phyloP scores from a whole-genome alignment of 345 rosid species.

The Jatropha curcas region DNA sequence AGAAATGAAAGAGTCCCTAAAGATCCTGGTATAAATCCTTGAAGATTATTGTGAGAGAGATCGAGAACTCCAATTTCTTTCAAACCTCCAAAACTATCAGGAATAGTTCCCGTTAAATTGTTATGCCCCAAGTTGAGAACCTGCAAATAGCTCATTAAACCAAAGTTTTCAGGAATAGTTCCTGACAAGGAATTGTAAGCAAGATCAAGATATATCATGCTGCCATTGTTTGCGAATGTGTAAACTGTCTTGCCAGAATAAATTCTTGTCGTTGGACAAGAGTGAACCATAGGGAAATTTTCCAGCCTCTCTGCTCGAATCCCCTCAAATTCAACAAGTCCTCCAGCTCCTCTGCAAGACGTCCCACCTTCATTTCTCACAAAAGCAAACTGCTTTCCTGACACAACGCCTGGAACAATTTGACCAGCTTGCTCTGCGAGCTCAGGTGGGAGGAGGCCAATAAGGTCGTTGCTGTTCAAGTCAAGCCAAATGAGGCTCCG shows the following conservation, averaged over 20 bases:
- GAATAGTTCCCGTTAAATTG: slow-evolving; percentile 62
- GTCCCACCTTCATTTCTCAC: slow-evolving; percentile 98
- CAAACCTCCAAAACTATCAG: slow-evolving; percentile 73
- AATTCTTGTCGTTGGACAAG: slow-evolving; percentile 81
- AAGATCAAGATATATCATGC: slow-evolving; percentile 88
- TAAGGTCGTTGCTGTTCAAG: slow-evolving; percentile 73
- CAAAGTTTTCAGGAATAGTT: slow-evolving; percentile 64
- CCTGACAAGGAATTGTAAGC: slow-evolving; percentile 77
- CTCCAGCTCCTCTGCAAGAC: slow-evolving; percentile 95
- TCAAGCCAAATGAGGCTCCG: slow-evolving; percentile 92
- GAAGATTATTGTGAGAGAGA: slow-evolving; percentile 80
- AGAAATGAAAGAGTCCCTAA: slow-evolving; percentile 78
- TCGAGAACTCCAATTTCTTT: slow-evolving; percentile 86
- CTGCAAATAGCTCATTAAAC: slow-evolving; percentile 67
- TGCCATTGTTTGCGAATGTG: slow-evolving; percentile 72
- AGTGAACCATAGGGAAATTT: slow-evolving; percentile 79
- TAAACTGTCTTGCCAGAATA: slow-evolving; percentile 81
- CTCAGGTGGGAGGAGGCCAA: slow-evolving; percentile 61
- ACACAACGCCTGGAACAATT: slow-evolving; percentile 71
- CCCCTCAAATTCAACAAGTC: slow-evolving; percentile 89
- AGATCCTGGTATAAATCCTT: slow-evolving; percentile 74
- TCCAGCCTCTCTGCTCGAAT: slow-evolving; percentile 67
- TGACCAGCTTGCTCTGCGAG: slow-evolving; percentile 73
- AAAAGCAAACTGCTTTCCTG: slow-evolving; percentile 91
- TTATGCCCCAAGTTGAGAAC: slow-evolving; percentile 96